These are phyloP conservation scores for Annulohypoxylon stygium DNA, from an alignment of 495 filamentous ascomycete species.

Conservation along the genomic window DNA sequence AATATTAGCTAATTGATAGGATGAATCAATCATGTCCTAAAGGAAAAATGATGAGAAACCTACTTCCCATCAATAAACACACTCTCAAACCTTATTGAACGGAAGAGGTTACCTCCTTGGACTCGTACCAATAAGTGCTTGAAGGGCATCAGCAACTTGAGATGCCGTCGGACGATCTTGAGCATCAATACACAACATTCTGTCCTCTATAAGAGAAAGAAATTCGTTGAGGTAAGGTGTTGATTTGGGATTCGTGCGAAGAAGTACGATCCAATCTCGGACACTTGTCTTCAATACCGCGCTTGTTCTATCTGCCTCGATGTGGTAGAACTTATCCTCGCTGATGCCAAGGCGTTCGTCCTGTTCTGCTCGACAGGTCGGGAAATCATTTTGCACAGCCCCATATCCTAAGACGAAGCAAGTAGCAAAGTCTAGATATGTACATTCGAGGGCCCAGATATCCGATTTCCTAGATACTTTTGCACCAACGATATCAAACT, in stretches of 20 bases:
- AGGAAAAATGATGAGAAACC: too few relatives aligned
- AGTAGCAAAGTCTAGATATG: slow-evolving; percentile 32
- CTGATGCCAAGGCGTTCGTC: background rate
- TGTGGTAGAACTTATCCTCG: slow-evolving; percentile 30
- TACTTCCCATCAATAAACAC: background rate
- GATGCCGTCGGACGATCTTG: slow-evolving; percentile 9
- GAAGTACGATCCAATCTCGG: slow-evolving; percentile 8
- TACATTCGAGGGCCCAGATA: slow-evolving; percentile 40
- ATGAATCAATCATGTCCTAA: too few relatives aligned
- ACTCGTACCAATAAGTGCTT: background rate
- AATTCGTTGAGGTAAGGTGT: slow-evolving; percentile 12
- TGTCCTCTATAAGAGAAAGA: slow-evolving; percentile 12
- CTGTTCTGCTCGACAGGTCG: slow-evolving; percentile 16
- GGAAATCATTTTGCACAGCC: slow-evolving; percentile 27
- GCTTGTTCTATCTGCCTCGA: background rate
- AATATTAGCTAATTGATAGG: too few relatives aligned
- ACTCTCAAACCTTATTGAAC: background rate
- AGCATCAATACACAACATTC: slow-evolving; percentile 20
- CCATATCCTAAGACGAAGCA: slow-evolving; percentile 16
- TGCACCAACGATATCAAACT: slow-evolving; percentile 21
- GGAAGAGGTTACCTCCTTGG: too few relatives aligned
- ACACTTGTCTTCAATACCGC: slow-evolving; percentile 25
- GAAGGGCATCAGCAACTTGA: background rate
- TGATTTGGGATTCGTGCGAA: slow-evolving; percentile 14
- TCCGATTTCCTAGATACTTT: slow-evolving; percentile 36